Evolutionary conservation across 345 rosid genomes (phyloP).

Genomic region (Corchorus capsularis): DNA sequence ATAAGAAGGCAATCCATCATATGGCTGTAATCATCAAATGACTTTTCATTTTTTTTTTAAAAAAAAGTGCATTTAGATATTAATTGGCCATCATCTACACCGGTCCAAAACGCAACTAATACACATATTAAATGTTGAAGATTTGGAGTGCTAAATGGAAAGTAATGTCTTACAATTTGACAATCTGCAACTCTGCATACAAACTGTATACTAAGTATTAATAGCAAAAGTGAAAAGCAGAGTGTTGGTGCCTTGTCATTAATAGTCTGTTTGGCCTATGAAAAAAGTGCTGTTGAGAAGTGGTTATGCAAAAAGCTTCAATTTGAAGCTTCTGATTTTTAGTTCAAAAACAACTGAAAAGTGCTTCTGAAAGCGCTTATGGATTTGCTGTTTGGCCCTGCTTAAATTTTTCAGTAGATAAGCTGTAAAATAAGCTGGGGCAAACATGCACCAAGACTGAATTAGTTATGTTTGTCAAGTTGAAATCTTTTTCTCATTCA

Average conservation of each 20-base stretch:
- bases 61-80: neutral
- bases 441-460: neutral
- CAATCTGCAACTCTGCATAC: neutral
- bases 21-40: neutral
- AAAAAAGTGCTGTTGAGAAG: too few relatives aligned
- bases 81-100: neutral
- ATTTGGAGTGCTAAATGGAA: neutral
- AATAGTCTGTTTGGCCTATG: too few relatives aligned
- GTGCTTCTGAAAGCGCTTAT: too few relatives aligned
- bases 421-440: too few relatives aligned
- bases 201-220: neutral
- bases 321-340: too few relatives aligned
- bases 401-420: too few relatives aligned
- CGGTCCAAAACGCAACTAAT: neutral
- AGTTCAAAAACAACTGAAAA: too few relatives aligned
- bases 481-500: neutral
- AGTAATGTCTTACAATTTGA: neutral
- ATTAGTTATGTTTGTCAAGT: constrained; percentile 1
- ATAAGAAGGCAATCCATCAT: constrained; percentile 15
- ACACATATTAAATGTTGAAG: neutral
- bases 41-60: neutral
- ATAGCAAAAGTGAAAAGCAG: neutral
- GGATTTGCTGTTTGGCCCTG: too few relatives aligned
- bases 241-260: neutral
- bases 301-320: too few relatives aligned